These are phyloP conservation scores for Pyricularia sp. DNA, from an alignment of 2,329 filamentous ascomycete species.

Conservation along the genomic window DNA sequence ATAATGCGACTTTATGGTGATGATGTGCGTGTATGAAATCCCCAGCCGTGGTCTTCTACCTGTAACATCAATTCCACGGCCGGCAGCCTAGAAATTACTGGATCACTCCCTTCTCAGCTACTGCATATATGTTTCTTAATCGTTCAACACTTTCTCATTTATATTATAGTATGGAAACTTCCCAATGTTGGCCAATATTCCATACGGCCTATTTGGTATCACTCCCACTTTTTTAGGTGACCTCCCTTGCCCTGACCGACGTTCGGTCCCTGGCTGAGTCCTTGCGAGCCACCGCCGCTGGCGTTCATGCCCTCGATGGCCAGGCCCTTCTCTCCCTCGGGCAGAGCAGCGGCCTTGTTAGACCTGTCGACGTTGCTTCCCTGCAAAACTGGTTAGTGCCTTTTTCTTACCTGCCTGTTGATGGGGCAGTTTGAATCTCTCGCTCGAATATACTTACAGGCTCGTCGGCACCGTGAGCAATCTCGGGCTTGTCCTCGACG, in stretches of 20 bases:
- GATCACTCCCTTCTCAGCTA: no score
- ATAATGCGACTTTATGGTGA: no score
- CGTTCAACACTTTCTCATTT: not conserved
- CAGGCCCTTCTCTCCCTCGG: constrained; percentile 30
- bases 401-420: not conserved
- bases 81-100: no score
- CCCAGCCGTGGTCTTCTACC: no score
- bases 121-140: no score
- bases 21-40: no score
- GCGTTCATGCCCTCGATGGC: constrained; percentile 26
- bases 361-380: constrained; percentile 27
- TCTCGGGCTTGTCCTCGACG: constrained; percentile 19
- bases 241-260: constrained; percentile 25
- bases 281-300: constrained; percentile 30
- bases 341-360: constrained; percentile 35
- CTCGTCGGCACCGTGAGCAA: constrained; percentile 29
- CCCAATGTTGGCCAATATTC: not conserved
- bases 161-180: not conserved
- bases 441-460: constrained; percentile 18
- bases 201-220: no score
- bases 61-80: no score
- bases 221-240: not conserved
- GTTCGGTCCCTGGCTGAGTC: constrained; percentile 24
- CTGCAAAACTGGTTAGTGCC: constrained; percentile 4
- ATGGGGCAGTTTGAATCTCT: not conserved